Evolutionary conservation across 495 filamentous ascomycete species (phyloP), one percentile per base, ranked within the genome.

Genomic region (Hypoxylon cercidicola): DNA sequence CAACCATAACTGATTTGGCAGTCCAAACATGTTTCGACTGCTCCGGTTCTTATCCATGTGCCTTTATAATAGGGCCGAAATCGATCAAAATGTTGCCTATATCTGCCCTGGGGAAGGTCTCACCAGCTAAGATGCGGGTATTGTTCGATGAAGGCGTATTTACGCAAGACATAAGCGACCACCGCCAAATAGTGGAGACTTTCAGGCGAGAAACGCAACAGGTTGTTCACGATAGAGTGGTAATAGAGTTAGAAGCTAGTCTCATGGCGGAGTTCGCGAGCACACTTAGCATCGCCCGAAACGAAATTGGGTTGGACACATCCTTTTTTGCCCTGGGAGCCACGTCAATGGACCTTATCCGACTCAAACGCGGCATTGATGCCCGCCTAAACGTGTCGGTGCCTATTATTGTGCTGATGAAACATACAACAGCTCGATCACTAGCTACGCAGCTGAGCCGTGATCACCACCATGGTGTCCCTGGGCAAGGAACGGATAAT

Each of bases 71-170:
- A n/a, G n/a, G n/a, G n/a, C n/a, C n/a, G n/a, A n/a, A n/a, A n/a
- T n/a, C n/a, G n/a, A n/a, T n/a, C n/a, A n/a, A n/a, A n/a, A n/a
- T n/a, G n/a, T n/a, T n/a, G n/a, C 75, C 68, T 43, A 82, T 75
- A 60, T 72, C 79, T 3, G 65, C 81, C 0, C 71, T 85, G 12
- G 83, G 82, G 6, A 86, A 86, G 66, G 40, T 86, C 3, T 83
- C 82, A 6, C 73, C 77, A 0, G 43, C 70, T 6, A 82, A 80
- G 48, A 62, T 84, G 15, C 67, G 66, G 23, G 58, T 60, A 0
- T 53, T 64, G 4, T 74, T 79, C 16, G 75, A 80, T 54, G 23
- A 32, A 19, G 78, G 78, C 6, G 28, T 44, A 5, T 79, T 78
- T 44, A 55, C 71, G 32, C 66, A 69, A 25, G 34, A 63, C 37